Conservation (phyloP, 257 asterid genomes). For the Cruciata laevipes region DNA sequence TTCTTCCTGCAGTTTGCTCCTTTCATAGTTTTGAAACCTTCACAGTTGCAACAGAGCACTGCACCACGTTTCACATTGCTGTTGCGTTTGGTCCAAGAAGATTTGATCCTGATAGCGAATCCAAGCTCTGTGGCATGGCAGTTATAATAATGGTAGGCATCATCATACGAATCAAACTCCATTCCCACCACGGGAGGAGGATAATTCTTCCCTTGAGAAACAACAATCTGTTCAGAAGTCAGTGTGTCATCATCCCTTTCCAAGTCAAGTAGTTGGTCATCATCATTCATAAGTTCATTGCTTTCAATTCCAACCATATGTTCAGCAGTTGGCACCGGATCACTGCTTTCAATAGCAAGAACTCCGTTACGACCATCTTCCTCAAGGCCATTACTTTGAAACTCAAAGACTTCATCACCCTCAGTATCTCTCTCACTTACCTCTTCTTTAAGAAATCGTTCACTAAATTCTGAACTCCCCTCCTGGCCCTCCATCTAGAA, state of each 20-base stretch:
- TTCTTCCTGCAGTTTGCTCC: constrained; percentile 60
- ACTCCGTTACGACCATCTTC: constrained; percentile 11
- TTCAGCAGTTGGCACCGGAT: constrained; percentile 21
- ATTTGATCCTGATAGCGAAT: constrained; percentile 71
- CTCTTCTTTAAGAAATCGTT: constrained; percentile 24
- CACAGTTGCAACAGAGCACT: constrained; percentile 81
- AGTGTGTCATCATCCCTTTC: constrained; percentile 14
- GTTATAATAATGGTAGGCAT: constrained; percentile 73
- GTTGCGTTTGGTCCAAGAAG: constrained; percentile 80
- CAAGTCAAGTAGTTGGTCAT: constrained; percentile 22
- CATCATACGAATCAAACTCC: constrained; percentile 82
- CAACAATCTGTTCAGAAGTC: constrained; percentile 14
- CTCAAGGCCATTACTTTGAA: constrained; percentile 22
- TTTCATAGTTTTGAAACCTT: constrained; percentile 76
- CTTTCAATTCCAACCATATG: constrained; percentile 20
- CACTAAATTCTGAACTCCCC: constrained; percentile 24
- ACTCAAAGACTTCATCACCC: constrained; percentile 22
- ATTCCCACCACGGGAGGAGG: constrained; percentile 54
- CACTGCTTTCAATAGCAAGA: constrained; percentile 12
- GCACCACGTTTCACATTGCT: constrained; percentile 89
- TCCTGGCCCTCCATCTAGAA: constrained; percentile 18
- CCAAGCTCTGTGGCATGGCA: constrained; percentile 69
- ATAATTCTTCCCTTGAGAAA: constrained; percentile 18
- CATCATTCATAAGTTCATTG: constrained; percentile 18
- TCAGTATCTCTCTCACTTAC: constrained; percentile 19